Evolutionary conservation across 495 filamentous ascomycete genomes (phyloP).

Genomic region (Neohortaea acidophila): DNA sequence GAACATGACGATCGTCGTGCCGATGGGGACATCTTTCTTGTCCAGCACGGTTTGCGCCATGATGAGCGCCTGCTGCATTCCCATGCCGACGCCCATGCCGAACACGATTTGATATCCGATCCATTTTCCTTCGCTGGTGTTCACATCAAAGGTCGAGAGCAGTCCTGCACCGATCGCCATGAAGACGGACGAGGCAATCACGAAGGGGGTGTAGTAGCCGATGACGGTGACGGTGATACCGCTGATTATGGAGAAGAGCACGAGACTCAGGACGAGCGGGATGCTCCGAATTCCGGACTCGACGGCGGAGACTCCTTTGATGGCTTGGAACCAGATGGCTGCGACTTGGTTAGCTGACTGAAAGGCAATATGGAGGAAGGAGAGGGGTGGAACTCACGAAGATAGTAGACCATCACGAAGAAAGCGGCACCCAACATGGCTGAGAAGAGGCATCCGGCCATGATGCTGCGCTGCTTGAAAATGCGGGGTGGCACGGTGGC

Average conservation of each 20-base stretch:
- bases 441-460: slow-evolving; percentile 37
- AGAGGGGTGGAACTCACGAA: not conserved
- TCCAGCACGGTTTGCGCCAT: slow-evolving; percentile 53
- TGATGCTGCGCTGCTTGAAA: slow-evolving; percentile 56
- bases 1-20: slow-evolving; percentile 36
- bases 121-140: slow-evolving; percentile 45
- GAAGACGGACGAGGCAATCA: slow-evolving; percentile 45
- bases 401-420: not conserved
- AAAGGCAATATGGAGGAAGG: not conserved
- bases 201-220: slow-evolving; percentile 67
- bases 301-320: slow-evolving; percentile 52
- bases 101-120: slow-evolving; percentile 64
- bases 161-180: slow-evolving; percentile 54
- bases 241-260: slow-evolving; percentile 43
- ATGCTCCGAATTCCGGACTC: slow-evolving; percentile 64
- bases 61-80: slow-evolving; percentile 53
- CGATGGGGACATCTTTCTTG: slow-evolving; percentile 47
- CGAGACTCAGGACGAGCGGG: slow-evolving; percentile 53
- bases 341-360: no score
- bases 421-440: slow-evolving; percentile 38
- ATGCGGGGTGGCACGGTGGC: slow-evolving; percentile 66
- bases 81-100: slow-evolving; percentile 53
- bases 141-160: slow-evolving; percentile 43
- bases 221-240: slow-evolving; percentile 46
- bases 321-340: slow-evolving; percentile 76